Conservation (phyloP, 208 protist species). For the Leishmania mexicana region DNA sequence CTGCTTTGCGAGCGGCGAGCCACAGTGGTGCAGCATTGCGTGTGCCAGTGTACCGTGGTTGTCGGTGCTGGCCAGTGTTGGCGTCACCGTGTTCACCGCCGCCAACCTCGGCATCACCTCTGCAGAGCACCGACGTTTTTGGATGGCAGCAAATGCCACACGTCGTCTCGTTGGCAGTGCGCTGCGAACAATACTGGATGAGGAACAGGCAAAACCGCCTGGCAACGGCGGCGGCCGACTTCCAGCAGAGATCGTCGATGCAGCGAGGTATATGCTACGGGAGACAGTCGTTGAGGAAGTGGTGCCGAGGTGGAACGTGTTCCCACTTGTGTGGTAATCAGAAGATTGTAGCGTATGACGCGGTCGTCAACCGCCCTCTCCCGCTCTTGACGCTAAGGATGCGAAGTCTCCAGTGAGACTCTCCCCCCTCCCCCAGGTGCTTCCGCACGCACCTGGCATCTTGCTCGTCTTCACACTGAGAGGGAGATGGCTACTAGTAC, state of each 20-base stretch:
- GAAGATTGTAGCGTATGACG: background rate
- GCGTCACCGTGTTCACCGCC: constrained; percentile 58
- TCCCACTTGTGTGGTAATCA: constrained; percentile 39
- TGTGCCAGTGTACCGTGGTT: constrained; percentile 1
- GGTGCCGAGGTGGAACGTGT: constrained; percentile 53
- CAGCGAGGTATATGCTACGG: background rate
- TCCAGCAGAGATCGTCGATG: background rate
- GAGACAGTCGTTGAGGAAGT: constrained; percentile 4
- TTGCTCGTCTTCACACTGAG: background rate
- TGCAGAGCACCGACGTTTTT: constrained; percentile 70
- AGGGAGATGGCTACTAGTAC: background rate
- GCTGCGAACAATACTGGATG: background rate
- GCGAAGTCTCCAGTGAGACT: background rate
- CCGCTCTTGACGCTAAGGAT: background rate
- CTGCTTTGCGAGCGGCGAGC: background rate
- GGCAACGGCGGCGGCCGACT: background rate
- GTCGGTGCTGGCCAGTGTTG: constrained; percentile 14
- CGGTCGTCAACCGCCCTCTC: background rate
- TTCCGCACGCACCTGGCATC: background rate
- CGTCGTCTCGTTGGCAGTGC: constrained; percentile 16
- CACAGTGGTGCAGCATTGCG: background rate
- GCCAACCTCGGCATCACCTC: constrained; percentile 76
- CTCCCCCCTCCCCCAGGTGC: background rate
- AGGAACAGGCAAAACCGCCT: background rate
- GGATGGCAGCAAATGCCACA: constrained; percentile 40